A percentile compares a stretch with the other conserved stretches of the same genome.
phyloP scores from a whole-genome alignment of 78 protist genomes.

The Anaeramoeba flamelloides region DNA sequence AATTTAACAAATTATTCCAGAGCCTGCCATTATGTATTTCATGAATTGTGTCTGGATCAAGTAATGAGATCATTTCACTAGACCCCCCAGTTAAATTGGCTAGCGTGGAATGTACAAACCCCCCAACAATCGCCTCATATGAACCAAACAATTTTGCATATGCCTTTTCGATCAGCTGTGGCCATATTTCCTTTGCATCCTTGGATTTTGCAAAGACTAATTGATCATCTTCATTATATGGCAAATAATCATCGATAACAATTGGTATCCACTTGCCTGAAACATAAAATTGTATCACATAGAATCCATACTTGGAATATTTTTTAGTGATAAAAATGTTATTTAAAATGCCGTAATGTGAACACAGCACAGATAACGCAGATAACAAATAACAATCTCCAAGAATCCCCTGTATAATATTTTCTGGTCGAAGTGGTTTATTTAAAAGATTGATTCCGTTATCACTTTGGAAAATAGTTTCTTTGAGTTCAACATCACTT shows the following conservation, averaged over 20 bases:
- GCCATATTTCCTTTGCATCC: slow-evolving; percentile 26
- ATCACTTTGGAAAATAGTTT: too few relatives aligned
- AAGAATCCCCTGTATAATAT: slow-evolving; percentile 23
- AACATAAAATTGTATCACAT: slow-evolving; percentile 4
- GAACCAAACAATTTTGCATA: slow-evolving; percentile 18
- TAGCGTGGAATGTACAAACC: too few relatives aligned
- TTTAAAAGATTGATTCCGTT: too few relatives aligned
- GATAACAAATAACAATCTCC: slow-evolving; percentile 35
- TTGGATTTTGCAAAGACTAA: too few relatives aligned
- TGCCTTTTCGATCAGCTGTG: slow-evolving; percentile 33
- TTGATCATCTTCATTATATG: too few relatives aligned
- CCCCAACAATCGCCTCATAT: too few relatives aligned
- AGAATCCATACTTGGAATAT: neutral
- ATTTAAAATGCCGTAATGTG: slow-evolving; percentile 3
- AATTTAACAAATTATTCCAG: slow-evolving; percentile 14
- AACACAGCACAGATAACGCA: slow-evolving; percentile 12
- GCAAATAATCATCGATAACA: slow-evolving; percentile 7
- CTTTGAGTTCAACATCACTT: too few relatives aligned
- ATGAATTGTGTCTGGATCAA: too few relatives aligned
- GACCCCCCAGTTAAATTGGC: too few relatives aligned
- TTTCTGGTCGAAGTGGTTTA: neutral
- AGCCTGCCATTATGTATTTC: too few relatives aligned
- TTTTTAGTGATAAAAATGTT: neutral
- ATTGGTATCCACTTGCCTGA: slow-evolving; percentile 6
- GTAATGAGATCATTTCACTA: too few relatives aligned